Evolutionary conservation across 805 yeast species (phyloP).

Genomic region (Yamadazyma takamatsuzukensis): DNA sequence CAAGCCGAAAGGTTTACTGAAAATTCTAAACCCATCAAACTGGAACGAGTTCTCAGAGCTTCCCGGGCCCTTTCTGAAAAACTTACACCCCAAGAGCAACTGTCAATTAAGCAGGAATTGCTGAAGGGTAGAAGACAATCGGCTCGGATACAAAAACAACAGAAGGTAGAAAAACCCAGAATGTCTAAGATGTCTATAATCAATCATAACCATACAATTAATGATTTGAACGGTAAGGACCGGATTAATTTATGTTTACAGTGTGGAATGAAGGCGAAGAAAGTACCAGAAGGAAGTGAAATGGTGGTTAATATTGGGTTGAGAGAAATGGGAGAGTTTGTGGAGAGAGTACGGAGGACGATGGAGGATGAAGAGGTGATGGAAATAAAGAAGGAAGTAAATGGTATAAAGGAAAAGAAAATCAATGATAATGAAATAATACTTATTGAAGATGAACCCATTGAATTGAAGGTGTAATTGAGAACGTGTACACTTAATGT

Average conservation of each 20-base stretch:
- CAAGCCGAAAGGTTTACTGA: constrained; percentile 2
- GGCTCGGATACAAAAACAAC: constrained; percentile 5
- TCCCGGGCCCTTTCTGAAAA: background rate
- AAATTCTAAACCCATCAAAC: background rate
- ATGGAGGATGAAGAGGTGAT: too few species aligned
- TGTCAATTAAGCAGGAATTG: constrained; percentile 8
- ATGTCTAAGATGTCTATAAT: constrained; percentile 9
- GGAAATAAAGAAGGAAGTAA: too few species aligned
- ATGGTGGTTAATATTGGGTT: constrained; percentile 7
- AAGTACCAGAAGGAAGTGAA: constrained; percentile 4
- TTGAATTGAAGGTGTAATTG: too few species aligned
- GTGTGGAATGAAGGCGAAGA: constrained; percentile 13
- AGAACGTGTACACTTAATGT: too few species aligned
- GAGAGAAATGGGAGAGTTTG: constrained; percentile 8
- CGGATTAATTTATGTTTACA: constrained; percentile 26
- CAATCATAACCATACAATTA: constrained; percentile 12
- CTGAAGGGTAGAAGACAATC: constrained; percentile 6
- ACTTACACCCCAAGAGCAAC: background rate
- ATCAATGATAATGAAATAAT: too few species aligned
- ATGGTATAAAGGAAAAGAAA: too few species aligned
- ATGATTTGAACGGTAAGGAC: constrained; percentile 22
- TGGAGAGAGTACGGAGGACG: background rate
- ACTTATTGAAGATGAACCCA: too few species aligned
- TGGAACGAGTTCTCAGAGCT: background rate
- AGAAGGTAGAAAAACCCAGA: constrained; percentile 1